Evolutionary conservation across 257 asterid species (phyloP).

Genomic region (Primulina eburnea): DNA sequence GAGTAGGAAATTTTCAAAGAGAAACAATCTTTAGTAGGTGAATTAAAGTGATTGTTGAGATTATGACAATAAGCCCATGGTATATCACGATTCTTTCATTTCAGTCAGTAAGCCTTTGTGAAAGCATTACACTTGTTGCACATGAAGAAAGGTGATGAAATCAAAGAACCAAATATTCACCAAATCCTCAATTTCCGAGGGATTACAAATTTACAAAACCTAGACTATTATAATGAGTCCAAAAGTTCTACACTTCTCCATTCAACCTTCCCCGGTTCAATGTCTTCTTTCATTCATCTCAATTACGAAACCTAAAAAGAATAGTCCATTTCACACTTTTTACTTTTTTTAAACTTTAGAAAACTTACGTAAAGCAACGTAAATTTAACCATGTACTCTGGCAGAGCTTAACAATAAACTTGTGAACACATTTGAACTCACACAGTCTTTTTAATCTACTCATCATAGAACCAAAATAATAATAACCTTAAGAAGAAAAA

Average conservation of each 20-base stretch:
- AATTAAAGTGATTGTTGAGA: constrained; percentile 29
- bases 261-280: not conserved
- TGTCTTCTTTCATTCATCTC: not conserved
- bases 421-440: not conserved
- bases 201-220: constrained; percentile 18
- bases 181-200: constrained; percentile 19
- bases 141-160: constrained; percentile 30
- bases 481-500: not conserved
- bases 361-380: not conserved
- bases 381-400: not conserved
- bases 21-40: constrained; percentile 40
- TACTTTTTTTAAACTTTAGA: not conserved
- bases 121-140: constrained; percentile 28
- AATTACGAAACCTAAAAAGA: not conserved
- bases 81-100: constrained; percentile 25
- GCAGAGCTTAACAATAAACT: not conserved
- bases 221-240: not conserved
- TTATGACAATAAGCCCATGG: constrained; percentile 26
- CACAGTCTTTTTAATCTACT: not conserved
- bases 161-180: constrained; percentile 27
- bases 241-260: not conserved
- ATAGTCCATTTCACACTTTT: not conserved
- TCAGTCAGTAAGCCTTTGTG: constrained; percentile 20
- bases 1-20: constrained; percentile 32
- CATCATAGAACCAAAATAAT: not conserved